Base-by-base conservation (phyloP, 164 flowering plant species). In the Piper longum region DNA sequence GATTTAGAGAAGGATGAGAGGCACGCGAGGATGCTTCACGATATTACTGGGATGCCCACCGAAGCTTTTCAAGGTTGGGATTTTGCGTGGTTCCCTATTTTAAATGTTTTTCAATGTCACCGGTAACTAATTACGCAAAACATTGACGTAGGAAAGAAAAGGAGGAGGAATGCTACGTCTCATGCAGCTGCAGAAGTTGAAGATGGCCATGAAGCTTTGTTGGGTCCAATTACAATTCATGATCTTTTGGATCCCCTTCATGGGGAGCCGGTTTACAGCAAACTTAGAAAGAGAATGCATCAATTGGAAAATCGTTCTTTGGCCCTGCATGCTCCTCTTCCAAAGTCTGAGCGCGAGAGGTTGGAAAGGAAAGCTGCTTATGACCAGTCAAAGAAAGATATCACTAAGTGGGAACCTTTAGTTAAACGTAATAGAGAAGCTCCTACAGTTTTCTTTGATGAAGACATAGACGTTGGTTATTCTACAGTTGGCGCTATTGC, bases 401-500 rank as follows among this genome's bases (percentile, higher is more conserved):
- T 87, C 16, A 73, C 82, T 1, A 83, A 77, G 78, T 90, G 91
- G 95, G 95, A 86, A 68, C 83, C 80, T 12, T 61, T 81, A 54
- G 83, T 90, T 58, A 90, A 90, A 81, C 75, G 69, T 74, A 84
- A 93, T 57, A 81, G 96, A 72, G 97, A 90, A 69, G 89, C 88
- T 18, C 79, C 92, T 16, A 85, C 97, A 0, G 36, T 93, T 36
- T 80, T 51, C 69, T 90, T 93, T 78, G 83, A 78, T 61, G 77
- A 79, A 63, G 78, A 84, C 54, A 57, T 60, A 54, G 72, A 85
- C 54, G 6, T 82, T 59, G 82, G 83, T 9, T 78, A 73, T 74
- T 82, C 96, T 36, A 93, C 96, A 64, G 85, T 93, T n/a, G 97
- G 92, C 12, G 92, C 90, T 51, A 82, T 88, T 64, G 90, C 96